Evolutionary conservation across 2,329 filamentous ascomycete species (phyloP).

Genomic region (Xylariaceae sp.): DNA sequence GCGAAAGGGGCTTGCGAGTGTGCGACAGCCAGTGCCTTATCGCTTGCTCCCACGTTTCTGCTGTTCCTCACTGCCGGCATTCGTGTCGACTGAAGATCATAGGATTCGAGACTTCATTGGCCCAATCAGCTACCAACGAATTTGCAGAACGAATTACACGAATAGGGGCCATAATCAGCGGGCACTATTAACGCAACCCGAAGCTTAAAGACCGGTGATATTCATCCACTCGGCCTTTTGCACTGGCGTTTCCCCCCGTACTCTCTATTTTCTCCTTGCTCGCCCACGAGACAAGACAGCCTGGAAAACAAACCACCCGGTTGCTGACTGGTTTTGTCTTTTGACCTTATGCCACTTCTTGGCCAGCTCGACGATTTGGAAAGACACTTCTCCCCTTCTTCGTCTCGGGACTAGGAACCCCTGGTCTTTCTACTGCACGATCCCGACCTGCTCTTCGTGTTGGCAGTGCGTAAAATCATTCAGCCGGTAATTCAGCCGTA

Average conservation of each 20-base stretch:
- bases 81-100: slow-evolving; percentile 13
- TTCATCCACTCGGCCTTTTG: background rate
- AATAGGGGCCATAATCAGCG: slow-evolving; percentile 10
- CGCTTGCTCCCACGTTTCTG: slow-evolving; percentile 15
- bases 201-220: background rate
- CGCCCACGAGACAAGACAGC: background rate
- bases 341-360: background rate
- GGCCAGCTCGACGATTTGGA: slow-evolving; percentile 1
- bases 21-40: slow-evolving; percentile 13
- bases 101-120: slow-evolving; percentile 8
- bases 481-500: slow-evolving; percentile 28
- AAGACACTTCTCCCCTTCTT: background rate
- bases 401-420: slow-evolving; percentile 9
- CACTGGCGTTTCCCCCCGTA: background rate
- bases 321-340: slow-evolving; percentile 1
- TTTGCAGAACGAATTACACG: slow-evolving; percentile 6
- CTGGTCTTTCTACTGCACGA: slow-evolving; percentile 23
- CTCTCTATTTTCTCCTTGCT: background rate
- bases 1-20: slow-evolving; percentile 10
- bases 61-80: slow-evolving; percentile 8
- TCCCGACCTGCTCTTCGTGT: slow-evolving; percentile 22
- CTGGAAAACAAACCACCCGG: background rate
- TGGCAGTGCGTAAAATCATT: slow-evolving; percentile 24
- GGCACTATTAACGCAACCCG: slow-evolving; percentile 4
- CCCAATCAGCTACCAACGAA: slow-evolving; percentile 12